phyloP scores from a whole-genome alignment of 768 basidiomycete genomes.

The Strobilomyces echinocephalus region DNA sequence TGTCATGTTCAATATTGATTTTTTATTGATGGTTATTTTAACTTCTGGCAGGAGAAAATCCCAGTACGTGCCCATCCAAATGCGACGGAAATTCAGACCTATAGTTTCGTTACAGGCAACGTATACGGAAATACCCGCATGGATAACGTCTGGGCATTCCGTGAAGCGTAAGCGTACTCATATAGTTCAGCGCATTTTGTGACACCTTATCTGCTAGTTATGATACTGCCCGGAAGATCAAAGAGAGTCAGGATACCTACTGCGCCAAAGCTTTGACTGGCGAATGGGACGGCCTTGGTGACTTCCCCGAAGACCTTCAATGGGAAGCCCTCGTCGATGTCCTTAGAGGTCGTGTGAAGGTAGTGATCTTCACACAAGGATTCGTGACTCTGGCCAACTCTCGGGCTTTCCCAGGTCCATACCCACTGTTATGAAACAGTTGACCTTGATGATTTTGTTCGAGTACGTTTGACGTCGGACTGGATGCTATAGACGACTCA shows the following conservation, averaged over 20 bases:
- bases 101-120: constrained; percentile 12
- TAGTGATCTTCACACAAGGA: background rate
- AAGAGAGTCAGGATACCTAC: constrained; percentile 50
- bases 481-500: constrained; percentile 1
- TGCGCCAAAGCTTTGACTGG: constrained; percentile 42
- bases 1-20: background rate
- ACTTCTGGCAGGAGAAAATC: constrained; percentile 41
- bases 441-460: constrained; percentile 64
- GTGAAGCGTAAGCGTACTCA: constrained; percentile 38
- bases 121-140: constrained; percentile 38
- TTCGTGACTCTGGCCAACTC: background rate
- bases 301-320: constrained; percentile 67
- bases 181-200: background rate
- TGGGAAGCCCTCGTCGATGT: constrained; percentile 82
- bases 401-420: constrained; percentile 21
- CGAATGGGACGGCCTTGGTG: constrained; percentile 35
- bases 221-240: constrained; percentile 50
- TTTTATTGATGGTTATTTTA: background rate
- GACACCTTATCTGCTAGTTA: constrained; percentile 32
- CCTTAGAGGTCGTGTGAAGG: constrained; percentile 80
- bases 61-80: constrained; percentile 27
- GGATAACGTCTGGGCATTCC: constrained; percentile 49
- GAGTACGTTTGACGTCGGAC: constrained; percentile 39
- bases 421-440: constrained; percentile 51
- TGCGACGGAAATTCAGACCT: background rate